Evolutionary conservation across 306 rosid species (phyloP), one percentile per base, ranked within the genome.

Genomic region (Psophocarpus tetragonolobus): DNA sequence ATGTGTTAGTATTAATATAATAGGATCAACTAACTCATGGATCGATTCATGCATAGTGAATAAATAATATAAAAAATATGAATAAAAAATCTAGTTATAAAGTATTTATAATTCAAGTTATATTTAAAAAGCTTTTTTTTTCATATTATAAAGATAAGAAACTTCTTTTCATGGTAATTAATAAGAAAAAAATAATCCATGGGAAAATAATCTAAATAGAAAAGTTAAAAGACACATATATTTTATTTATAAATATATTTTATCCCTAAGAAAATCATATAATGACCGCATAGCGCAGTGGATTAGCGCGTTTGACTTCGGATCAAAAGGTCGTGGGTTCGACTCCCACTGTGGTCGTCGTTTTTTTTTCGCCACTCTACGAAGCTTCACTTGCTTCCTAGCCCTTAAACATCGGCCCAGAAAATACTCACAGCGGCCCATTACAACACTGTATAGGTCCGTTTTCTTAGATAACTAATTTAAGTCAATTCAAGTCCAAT

Each of bases 221-320:
- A 10, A 35, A 35, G 1, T 35, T 42, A 42, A 11, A n/a, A n/a
- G n/a, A n/a, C n/a, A n/a, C n/a, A n/a, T n/a, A n/a, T n/a, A n/a
- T n/a, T n/a, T n/a, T n/a, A n/a, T n/a, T n/a, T n/a, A n/a, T n/a
- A n/a, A n/a, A n/a, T n/a, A n/a, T n/a, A n/a, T n/a, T n/a, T n/a
- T n/a, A n/a, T n/a, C n/a, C n/a, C n/a, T n/a, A n/a, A n/a, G n/a
- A n/a, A n/a, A n/a, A n/a, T n/a, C 48, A 42, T 3, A 12, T 13
- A 12, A 5, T 5, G 84, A 74, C 84, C 73, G 84, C 85, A 75
- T 75, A 81, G 73, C 85, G 85, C 77, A 75, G 81, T 81, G 85
- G 81, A 75, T 81, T 81, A 81, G 85, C 73, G 81, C 81, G 78
- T 82, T 75, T 82, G 78, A 82, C 81, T 82, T 82, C 74, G 78